Base-by-base conservation (phyloP, 768 basidiomycete species). In the Pleurotus sapidus region DNA sequence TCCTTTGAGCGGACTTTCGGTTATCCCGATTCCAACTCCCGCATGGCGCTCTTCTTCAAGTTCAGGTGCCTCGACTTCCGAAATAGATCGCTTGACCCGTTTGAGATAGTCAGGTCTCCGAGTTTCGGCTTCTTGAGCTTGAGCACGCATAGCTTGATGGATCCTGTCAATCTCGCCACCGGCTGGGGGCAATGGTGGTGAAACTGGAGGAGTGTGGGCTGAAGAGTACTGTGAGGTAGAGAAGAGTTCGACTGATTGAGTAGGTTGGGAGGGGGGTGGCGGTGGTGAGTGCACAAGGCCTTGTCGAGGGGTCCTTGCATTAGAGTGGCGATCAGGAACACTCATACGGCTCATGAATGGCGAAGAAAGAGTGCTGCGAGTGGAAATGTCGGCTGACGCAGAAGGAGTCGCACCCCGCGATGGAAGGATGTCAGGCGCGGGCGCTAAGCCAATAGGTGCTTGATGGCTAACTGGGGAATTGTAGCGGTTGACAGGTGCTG, bases 81-180 rank as follows among this genome's bases (percentile, higher is more conserved):
- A 72, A 40, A 74, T 64, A 1, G 77, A 68, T 46, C 83, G 77
- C 64, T 83, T 84, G 25, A 74, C 64, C 24, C 89, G 82, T 65
- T 81, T 83, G 42, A 90, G 73, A 66, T 91, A 91, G 5, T 91
- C 89, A 1, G 89, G 89, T 39, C 88, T 78, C 12, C 81, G 83
- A 37, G 71, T 78, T 67, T 91, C 89, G 8, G 78, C 72, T 65
- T 84, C 83, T 54, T 76, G 77, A 27, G 77, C 64, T 27, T 79
- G 78, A 1, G 76, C 72, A 14, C 77, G 68, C 64, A 79, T 73
- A 24, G 79, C 78, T 47, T 79, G 77, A 25, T 81, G 80, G 49
- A 89, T 83, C 39, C 83, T 80, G 51, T 81, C 78, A 66, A 86
- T 76, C 64, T 89, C 87, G 27, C 79, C 80, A 43, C 82, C 84